Base-by-base conservation (phyloP, 305 asterid genomes). In the Fraxinus angustifolia region DNA sequence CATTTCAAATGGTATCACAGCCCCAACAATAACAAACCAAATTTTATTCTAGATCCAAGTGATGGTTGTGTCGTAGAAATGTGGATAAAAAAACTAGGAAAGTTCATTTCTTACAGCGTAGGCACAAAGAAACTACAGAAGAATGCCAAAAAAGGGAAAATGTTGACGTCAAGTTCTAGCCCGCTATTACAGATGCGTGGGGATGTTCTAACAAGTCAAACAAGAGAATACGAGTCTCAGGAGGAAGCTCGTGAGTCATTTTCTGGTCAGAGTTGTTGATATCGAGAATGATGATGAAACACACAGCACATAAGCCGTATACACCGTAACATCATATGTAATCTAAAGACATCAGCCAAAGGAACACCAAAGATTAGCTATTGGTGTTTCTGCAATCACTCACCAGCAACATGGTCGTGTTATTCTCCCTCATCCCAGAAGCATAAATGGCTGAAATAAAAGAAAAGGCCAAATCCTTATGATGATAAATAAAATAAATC, bases 211-310 rank as follows among this genome's bases (percentile, higher is more conserved):
- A 83, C 86, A 82, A 72, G 89, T 87, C 74, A 92, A 92, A 83
- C 94, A 87, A 84, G 94, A 91, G 81, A 88, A 90, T 83, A 89
- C 89, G 74, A 78, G 81, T 78, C 90, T 93, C n/a, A 90, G 73
- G 87, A 83, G 81, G 84, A 91, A 91, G 83, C 94, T 92, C 30
- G 94, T 88, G 78, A 78, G 85, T 80, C 92, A 92, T 83, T 89
- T 93, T 80, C 88, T 91, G 94, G 96, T 90, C 14, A 23, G 81
- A 42, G 75, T 45, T 16, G 35, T 77, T 73, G 78, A 72, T 17
- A 76, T 50, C 65, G 86, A 76, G 35, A 12, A 48, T 71, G 84
- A 79, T 50, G 84, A 67, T 75, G 71, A 62, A 48, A 48, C 58
- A 48, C 58, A 48, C 58, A 14, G 58, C 40, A 35, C 19, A 81